Evolutionary conservation across 164 flowering plant genomes (phyloP).

Genomic region (Dillenia suffruticosa): DNA sequence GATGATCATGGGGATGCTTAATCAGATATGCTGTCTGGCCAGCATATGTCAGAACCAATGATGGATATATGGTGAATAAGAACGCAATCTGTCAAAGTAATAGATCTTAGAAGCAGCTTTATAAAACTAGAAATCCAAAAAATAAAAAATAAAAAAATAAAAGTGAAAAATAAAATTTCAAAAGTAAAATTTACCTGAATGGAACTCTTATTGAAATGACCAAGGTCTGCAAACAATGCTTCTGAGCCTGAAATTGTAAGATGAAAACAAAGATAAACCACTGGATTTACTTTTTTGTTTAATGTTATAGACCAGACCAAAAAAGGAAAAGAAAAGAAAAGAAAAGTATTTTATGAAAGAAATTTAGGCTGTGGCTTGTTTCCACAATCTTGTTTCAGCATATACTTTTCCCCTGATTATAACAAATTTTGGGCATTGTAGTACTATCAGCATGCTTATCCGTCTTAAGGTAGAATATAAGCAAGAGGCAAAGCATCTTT

Average conservation of each 20-base stretch:
- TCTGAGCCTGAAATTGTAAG: slow-evolving; percentile 56
- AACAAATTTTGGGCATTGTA: too few species aligned
- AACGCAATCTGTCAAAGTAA: slow-evolving; percentile 61
- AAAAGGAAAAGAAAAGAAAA: too few species aligned
- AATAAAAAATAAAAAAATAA: neutral
- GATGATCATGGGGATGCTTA: slow-evolving; percentile 58
- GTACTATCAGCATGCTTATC: too few species aligned
- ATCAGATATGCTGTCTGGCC: slow-evolving; percentile 92
- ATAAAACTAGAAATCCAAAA: neutral
- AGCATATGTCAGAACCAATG: slow-evolving; percentile 74
- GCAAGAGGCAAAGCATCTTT: too few species aligned
- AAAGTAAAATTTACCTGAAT: slow-evolving; percentile 48
- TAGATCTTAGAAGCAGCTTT: slow-evolving; percentile 4
- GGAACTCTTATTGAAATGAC: slow-evolving; percentile 68
- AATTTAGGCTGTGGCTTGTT: too few species aligned
- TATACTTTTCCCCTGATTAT: too few species aligned
- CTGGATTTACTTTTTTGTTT: too few species aligned
- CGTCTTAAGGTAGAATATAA: too few species aligned
- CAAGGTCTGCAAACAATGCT: slow-evolving; percentile 89
- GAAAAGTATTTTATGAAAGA: too few species aligned
- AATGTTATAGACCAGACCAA: too few species aligned
- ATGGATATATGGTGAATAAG: slow-evolving; percentile 72
- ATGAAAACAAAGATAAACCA: neutral
- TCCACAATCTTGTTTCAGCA: too few species aligned
- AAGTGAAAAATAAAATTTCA: neutral